phyloP scores from a whole-genome alignment of 176 grass and related monocot genomes.

The Rhipidocladum racemiflorum region DNA sequence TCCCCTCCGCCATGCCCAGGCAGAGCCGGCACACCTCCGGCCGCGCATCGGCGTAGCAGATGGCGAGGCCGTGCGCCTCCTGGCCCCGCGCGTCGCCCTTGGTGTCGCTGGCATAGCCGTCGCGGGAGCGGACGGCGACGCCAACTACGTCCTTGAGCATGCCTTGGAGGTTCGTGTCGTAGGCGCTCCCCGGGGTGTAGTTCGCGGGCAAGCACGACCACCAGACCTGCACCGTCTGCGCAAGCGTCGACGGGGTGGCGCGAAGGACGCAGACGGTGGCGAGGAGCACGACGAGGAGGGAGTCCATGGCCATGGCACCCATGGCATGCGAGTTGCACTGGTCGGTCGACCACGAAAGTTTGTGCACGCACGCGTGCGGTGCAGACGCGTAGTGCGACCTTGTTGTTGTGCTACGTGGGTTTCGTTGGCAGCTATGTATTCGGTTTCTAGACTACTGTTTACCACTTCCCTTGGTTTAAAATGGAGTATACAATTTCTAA shows the following conservation, averaged over 20 bases:
- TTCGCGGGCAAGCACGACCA: neutral
- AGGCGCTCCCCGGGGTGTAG: constrained; percentile 5
- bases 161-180: constrained; percentile 1
- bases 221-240: constrained; percentile 24
- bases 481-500: too few species aligned
- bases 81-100: neutral
- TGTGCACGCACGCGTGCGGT: too few species aligned
- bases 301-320: neutral
- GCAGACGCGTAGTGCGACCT: too few species aligned
- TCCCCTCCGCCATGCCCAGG: constrained; percentile 34
- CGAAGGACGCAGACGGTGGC: neutral
- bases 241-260: neutral
- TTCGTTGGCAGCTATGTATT: too few species aligned
- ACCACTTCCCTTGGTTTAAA: too few species aligned
- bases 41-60: constrained; percentile 30
- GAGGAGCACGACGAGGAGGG: neutral
- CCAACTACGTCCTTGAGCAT: neutral
- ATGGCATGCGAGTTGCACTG: neutral
- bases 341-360: too few species aligned
- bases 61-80: constrained; percentile 15
- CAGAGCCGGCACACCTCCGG: constrained; percentile 22
- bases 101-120: neutral
- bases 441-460: too few species aligned
- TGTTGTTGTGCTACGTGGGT: neutral
- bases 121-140: neutral